These are phyloP conservation scores for Neolentinus lepideus DNA, from an alignment of 1,284 basidiomycete species.

Conservation along the genomic window DNA sequence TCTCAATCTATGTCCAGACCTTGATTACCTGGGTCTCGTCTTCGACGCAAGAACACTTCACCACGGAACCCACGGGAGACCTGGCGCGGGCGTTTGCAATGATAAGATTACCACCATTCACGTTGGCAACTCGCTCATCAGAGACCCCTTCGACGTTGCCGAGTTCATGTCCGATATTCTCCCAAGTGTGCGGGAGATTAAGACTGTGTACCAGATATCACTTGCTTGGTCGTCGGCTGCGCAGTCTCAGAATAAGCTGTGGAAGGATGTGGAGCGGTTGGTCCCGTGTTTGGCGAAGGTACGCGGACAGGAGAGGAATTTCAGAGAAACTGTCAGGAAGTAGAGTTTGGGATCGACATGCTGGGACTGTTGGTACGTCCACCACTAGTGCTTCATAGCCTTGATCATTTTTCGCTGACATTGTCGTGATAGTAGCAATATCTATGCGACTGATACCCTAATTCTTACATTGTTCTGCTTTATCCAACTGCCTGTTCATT, in stretches of 20 bases:
- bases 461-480: too few relatives aligned
- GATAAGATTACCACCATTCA: neutral
- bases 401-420: too few relatives aligned
- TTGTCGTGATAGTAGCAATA: too few relatives aligned
- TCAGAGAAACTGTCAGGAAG: too few relatives aligned
- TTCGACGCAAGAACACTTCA: neutral
- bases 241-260: neutral
- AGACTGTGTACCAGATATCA: neutral
- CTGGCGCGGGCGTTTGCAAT: neutral
- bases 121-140: neutral
- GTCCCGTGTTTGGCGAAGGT: neutral
- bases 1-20: neutral
- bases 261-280: neutral
- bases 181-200: neutral
- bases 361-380: too few relatives aligned
- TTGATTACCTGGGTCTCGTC: neutral
- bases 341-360: too few relatives aligned
- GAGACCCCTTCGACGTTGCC: neutral
- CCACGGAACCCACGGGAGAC: neutral
- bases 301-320: neutral
- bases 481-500: too few relatives aligned
- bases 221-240: neutral
- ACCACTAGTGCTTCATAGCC: too few relatives aligned
- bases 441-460: too few relatives aligned
- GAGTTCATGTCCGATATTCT: neutral